Percentiles rank a stretch among this genome's conserved stretches.
Conservation (phyloP, 2,329 filamentous ascomycete genomes). For the Cytospora leucostoma region DNA sequence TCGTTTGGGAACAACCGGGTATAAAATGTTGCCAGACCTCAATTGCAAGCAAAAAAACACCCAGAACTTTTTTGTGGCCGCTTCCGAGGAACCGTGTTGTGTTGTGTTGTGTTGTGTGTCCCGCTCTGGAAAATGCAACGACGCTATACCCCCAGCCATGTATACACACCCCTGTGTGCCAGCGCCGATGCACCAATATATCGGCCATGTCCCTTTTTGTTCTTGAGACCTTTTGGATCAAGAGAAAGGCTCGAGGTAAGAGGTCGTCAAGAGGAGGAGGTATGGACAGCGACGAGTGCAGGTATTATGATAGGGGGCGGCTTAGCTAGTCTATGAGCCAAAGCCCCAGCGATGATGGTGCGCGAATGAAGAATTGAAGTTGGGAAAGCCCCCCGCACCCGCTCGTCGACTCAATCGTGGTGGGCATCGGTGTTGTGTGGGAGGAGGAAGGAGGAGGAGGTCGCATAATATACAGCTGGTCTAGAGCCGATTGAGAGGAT, state of each 20-base stretch:
- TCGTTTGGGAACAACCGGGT: constrained; percentile 26
- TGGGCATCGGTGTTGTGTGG: not conserved
- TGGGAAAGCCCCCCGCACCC: not conserved
- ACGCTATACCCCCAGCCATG: constrained; percentile 18
- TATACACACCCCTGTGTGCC: not conserved
- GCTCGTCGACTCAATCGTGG: constrained; percentile 13
- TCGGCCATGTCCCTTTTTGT: constrained; percentile 21
- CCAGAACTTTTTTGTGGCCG: constrained; percentile 20
- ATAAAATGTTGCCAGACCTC: constrained; percentile 23
- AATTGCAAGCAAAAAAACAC: constrained; percentile 20
- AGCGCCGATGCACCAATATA: constrained; percentile 16
- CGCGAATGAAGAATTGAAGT: constrained; percentile 8
- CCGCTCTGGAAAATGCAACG: constrained; percentile 25
- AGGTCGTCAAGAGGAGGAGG: constrained; percentile 5
- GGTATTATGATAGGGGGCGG: constrained; percentile 31
- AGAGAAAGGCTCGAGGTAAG: not conserved
- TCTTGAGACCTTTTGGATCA: constrained; percentile 3
- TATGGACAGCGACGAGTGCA: constrained; percentile 31
- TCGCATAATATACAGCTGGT: constrained; percentile 15
- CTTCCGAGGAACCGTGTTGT: constrained; percentile 14
- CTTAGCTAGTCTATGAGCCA: constrained; percentile 31
- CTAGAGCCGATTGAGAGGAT: constrained; percentile 12
- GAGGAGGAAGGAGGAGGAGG: not conserved
- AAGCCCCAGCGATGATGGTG: constrained; percentile 19
- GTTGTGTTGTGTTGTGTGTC: too few relatives aligned